Evolutionary conservation across 1,284 basidiomycete genomes (phyloP).

Genomic region (Trametes sp.): DNA sequence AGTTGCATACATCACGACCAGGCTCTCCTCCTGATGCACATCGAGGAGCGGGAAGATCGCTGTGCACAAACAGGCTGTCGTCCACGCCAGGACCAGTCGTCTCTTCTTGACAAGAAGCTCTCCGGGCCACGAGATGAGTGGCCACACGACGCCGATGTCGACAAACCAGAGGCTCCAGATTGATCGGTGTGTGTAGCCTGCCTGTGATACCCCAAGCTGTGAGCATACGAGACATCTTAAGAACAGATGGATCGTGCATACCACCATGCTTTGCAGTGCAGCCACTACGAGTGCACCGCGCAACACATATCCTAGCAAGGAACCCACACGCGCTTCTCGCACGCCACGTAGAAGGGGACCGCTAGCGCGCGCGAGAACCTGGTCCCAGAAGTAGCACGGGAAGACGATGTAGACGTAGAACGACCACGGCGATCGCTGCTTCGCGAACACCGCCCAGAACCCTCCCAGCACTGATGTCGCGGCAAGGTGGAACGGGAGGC

Average conservation of each 20-base stretch:
- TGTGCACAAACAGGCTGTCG: constrained; percentile 57
- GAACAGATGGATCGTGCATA: constrained; percentile 46
- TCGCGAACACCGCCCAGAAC: constrained; percentile 61
- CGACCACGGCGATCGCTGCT: constrained; percentile 73
- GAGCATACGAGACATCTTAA: neutral
- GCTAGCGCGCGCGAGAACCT: constrained; percentile 39
- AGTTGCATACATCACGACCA: constrained; percentile 67
- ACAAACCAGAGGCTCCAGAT: constrained; percentile 80
- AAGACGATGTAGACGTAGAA: constrained; percentile 84
- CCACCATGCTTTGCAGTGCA: constrained; percentile 76
- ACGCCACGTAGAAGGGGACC: constrained; percentile 34
- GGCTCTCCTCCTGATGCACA: constrained; percentile 79
- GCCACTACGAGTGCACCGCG: constrained; percentile 46
- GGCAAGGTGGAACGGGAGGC: constrained; percentile 30
- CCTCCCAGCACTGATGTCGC: constrained; percentile 45
- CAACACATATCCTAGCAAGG: constrained; percentile 32
- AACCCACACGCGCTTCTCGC: neutral
- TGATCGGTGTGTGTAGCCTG: constrained; percentile 71
- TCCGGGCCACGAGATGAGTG: constrained; percentile 56
- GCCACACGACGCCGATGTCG: constrained; percentile 75
- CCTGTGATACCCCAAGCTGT: constrained; percentile 46
- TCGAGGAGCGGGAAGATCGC: constrained; percentile 76
- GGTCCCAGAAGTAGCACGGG: constrained; percentile 80
- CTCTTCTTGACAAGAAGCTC: constrained; percentile 41
- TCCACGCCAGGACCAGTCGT: constrained; percentile 55